These are phyloP conservation scores for Hysterangium stoloniferum DNA, from an alignment of 768 basidiomycete genomes.

Conservation along the genomic window DNA sequence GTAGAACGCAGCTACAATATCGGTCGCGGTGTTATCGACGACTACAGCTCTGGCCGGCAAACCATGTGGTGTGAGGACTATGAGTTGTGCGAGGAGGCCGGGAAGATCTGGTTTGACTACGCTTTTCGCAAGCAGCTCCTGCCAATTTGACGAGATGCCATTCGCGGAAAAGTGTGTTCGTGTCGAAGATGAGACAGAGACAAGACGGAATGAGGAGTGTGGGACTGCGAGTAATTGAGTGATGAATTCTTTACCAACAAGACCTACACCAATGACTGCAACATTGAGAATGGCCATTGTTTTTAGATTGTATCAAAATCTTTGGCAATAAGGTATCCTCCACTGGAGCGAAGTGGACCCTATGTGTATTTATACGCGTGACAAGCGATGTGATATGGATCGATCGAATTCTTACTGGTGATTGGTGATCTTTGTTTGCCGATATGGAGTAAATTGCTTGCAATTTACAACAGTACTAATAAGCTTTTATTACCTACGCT, in stretches of 20 bases:
- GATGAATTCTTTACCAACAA: slow-evolving; percentile 86
- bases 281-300: slow-evolving; percentile 30
- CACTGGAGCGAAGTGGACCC: no score
- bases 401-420: no score
- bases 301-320: no score
- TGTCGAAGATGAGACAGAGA: slow-evolving; percentile 64
- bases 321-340: no score
- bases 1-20: slow-evolving; percentile 72
- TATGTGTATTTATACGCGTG: no score
- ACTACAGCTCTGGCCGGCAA: slow-evolving; percentile 47
- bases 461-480: no score
- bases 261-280: slow-evolving; percentile 85
- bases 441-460: no score
- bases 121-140: slow-evolving; percentile 41
- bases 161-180: slow-evolving; percentile 47
- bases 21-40: slow-evolving; percentile 90
- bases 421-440: no score
- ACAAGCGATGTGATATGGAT: no score
- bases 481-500: no score
- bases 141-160: slow-evolving; percentile 35
- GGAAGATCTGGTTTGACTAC: slow-evolving; percentile 36
- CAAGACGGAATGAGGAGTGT: slow-evolving; percentile 51
- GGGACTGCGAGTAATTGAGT: slow-evolving; percentile 65
- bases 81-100: slow-evolving; percentile 34
- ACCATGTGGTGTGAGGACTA: slow-evolving; percentile 35